These are phyloP conservation scores for Themeda triandra DNA, from an alignment of 176 grass and related monocot genomes.

Conservation along the genomic window DNA sequence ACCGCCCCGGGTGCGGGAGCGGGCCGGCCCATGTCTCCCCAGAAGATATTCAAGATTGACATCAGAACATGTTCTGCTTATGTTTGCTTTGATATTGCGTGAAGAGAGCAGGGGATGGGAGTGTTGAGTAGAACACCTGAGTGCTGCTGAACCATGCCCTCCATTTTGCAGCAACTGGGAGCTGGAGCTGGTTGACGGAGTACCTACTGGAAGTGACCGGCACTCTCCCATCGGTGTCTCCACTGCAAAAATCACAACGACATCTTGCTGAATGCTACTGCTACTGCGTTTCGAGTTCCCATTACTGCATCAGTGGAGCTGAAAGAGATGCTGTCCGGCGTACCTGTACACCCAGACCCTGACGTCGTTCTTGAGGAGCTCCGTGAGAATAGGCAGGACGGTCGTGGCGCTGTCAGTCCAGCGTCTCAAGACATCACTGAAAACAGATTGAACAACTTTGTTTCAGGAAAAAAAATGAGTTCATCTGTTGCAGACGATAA, in stretches of 20 bases:
- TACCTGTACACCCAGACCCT: conserved; percentile 87
- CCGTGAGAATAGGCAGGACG: conserved; percentile 55
- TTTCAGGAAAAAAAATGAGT: not conserved
- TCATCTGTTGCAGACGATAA: not conserved
- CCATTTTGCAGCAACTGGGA: conserved; percentile 51
- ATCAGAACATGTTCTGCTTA: not conserved
- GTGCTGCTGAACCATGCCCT: conserved; percentile 58
- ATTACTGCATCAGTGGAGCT: not conserved
- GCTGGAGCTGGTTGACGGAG: conserved; percentile 68
- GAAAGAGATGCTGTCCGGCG: not conserved
- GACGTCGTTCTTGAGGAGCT: conserved; percentile 49
- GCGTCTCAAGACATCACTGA: conserved; percentile 39
- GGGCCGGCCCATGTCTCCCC: too few species aligned
- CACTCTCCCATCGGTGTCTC: conserved; percentile 67
- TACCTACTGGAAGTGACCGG: conserved; percentile 82
- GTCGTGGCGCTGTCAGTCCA: conserved; percentile 59
- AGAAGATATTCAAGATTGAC: too few species aligned
- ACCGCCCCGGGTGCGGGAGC: too few species aligned
- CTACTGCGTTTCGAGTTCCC: not conserved
- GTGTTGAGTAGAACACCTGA: conserved; percentile 34
- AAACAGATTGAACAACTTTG: not conserved
- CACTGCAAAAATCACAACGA: conserved; percentile 48
- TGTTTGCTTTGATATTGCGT: not conserved
- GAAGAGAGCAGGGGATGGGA: not conserved
- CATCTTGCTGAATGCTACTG: too few species aligned